Percentiles rank a stretch among this genome's conserved stretches.
Conservation (phyloP, 1,284 basidiomycete species). For the Takashimella tepidaria region DNA sequence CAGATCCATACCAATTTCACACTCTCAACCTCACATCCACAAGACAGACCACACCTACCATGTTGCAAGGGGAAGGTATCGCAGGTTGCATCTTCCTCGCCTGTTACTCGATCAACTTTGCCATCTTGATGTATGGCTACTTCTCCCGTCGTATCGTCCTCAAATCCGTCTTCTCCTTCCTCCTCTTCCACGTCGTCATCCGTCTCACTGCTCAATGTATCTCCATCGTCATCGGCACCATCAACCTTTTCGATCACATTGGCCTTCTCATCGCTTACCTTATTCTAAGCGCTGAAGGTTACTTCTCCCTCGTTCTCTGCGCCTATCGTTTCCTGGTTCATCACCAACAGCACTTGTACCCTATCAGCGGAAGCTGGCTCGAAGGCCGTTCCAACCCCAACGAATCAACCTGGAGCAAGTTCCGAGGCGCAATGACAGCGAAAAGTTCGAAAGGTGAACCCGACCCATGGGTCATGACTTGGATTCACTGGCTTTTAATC, state of each 20-base stretch:
- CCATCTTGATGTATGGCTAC: constrained; percentile 3
- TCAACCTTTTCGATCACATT: constrained; percentile 11
- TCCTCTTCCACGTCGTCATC: constrained; percentile 13
- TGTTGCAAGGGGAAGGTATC: not conserved
- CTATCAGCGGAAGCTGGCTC: constrained; percentile 16
- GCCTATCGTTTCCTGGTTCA: constrained; percentile 19
- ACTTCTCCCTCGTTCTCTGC: constrained; percentile 27
- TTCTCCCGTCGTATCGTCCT: constrained; percentile 11
- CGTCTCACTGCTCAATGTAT: constrained; percentile 13
- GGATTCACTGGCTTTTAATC: constrained; percentile 19
- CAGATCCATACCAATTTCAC: too few relatives aligned
- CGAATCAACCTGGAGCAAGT: constrained; percentile 10
- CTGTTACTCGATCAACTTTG: not conserved
- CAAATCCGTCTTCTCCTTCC: constrained; percentile 16
- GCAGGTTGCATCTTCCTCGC: not conserved
- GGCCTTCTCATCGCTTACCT: constrained; percentile 22
- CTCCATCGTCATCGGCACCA: not conserved
- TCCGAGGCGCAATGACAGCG: constrained; percentile 13
- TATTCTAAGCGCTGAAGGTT: constrained; percentile 30
- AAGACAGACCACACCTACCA: too few relatives aligned
- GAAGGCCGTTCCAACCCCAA: constrained; percentile 11
- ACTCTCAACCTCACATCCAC: too few relatives aligned
- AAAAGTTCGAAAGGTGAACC: constrained; percentile 9
- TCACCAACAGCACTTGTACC: constrained; percentile 18
- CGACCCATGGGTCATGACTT: constrained; percentile 22